Conservation (phyloP, 768 basidiomycete genomes). For the Glaciozyma antarctica region DNA sequence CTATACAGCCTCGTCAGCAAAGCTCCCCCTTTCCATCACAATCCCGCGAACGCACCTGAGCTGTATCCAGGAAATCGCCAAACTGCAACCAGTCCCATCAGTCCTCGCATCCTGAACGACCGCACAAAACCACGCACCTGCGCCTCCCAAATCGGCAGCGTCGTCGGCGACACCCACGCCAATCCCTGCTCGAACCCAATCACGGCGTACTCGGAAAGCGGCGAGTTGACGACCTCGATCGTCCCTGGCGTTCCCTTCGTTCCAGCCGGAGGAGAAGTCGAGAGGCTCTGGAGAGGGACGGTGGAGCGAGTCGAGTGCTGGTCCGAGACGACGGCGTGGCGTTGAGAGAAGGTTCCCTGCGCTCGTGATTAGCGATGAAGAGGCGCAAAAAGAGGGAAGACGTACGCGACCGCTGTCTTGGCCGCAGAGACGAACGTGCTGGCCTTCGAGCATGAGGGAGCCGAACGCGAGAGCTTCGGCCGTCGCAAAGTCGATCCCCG, state of each 20-base stretch:
- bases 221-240: slow-evolving; percentile 43
- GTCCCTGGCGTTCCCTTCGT: slow-evolving; percentile 1
- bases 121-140: slow-evolving; percentile 43
- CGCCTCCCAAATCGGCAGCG: slow-evolving; percentile 85
- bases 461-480: slow-evolving; percentile 89
- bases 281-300: slow-evolving; percentile 66
- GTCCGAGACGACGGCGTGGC: slow-evolving; percentile 85
- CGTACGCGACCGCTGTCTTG: slow-evolving; percentile 89
- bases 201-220: slow-evolving; percentile 30
- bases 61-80: slow-evolving; percentile 88
- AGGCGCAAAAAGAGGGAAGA: slow-evolving; percentile 44
- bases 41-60: slow-evolving; percentile 43
- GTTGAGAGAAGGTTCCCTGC: slow-evolving; percentile 34
- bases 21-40: too few species aligned
- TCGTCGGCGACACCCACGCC: slow-evolving; percentile 73
- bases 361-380: slow-evolving; percentile 29
- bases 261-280: slow-evolving; percentile 17
- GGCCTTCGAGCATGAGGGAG: slow-evolving; percentile 68
- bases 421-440: slow-evolving; percentile 77
- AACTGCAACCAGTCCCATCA: slow-evolving; percentile 45
- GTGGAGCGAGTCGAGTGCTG: slow-evolving; percentile 69
- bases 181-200: slow-evolving; percentile 71
- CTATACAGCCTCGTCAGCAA: slow-evolving; percentile 19
- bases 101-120: background rate
- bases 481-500: slow-evolving; percentile 78